These are phyloP conservation scores for Aspergillus alliaceus DNA, from an alignment of 2,329 filamentous ascomycete species.

Conservation along the genomic window DNA sequence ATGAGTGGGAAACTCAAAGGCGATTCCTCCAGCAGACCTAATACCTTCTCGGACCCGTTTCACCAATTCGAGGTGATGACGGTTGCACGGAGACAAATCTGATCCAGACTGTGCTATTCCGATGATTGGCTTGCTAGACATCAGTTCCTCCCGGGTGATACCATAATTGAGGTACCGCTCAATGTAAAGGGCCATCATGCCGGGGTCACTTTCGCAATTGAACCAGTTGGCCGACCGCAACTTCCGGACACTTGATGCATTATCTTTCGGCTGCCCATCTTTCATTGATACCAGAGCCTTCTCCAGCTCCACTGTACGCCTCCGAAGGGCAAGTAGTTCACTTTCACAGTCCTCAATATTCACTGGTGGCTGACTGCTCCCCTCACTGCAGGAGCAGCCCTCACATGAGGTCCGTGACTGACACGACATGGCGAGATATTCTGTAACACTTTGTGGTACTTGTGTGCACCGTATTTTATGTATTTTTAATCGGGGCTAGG, in stretches of 20 bases:
- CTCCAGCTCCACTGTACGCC: constrained; percentile 39
- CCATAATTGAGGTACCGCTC: constrained; percentile 55
- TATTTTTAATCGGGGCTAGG: background rate
- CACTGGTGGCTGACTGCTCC: constrained; percentile 19
- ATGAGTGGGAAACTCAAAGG: constrained; percentile 54
- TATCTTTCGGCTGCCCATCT: constrained; percentile 10
- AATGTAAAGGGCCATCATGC: constrained; percentile 50
- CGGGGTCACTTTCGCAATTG: constrained; percentile 43
- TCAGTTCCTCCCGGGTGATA: constrained; percentile 50
- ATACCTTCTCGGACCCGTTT: constrained; percentile 55
- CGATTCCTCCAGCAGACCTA: constrained; percentile 49
- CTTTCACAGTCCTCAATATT: constrained; percentile 44
- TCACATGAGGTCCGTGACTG: constrained; percentile 29
- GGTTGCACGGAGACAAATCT: constrained; percentile 53
- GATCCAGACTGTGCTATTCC: constrained; percentile 55
- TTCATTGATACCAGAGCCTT: constrained; percentile 31
- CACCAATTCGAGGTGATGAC: constrained; percentile 50
- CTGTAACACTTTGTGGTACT: background rate
- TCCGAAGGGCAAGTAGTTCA: constrained; percentile 40
- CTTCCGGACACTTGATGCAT: constrained; percentile 21
- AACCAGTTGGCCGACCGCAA: constrained; percentile 49
- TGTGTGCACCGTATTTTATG: background rate
- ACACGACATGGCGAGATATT: constrained; percentile 15
- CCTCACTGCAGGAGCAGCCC: constrained; percentile 33
- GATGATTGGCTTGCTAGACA: constrained; percentile 52